Evolutionary conservation across 768 basidiomycete genomes (phyloP).

Genomic region (Tricholoma bakamatsutake): DNA sequence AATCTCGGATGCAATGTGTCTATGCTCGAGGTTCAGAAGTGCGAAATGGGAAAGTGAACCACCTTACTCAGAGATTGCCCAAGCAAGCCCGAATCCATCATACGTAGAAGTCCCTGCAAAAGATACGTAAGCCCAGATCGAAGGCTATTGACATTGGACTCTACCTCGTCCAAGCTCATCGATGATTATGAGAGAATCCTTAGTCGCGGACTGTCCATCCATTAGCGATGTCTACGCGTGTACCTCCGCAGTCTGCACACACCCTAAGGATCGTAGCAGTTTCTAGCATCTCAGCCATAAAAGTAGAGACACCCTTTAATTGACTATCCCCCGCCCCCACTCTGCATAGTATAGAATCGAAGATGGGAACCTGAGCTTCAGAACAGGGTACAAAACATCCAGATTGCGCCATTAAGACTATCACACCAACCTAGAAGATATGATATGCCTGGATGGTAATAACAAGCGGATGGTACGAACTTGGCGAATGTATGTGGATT

Average conservation of each 20-base stretch:
- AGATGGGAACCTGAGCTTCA: conserved; percentile 81
- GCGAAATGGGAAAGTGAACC: background rate
- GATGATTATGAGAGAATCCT: conserved; percentile 92
- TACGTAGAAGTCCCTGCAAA: conserved; percentile 84
- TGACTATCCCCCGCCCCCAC: conserved; percentile 98
- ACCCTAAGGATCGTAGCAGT: conserved; percentile 92
- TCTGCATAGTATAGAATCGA: conserved; percentile 92
- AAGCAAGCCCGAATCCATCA: conserved; percentile 96
- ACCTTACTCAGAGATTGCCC: conserved; percentile 95
- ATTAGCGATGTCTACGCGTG: background rate
- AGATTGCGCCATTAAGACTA: conserved; percentile 91
- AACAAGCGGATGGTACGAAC: conserved; percentile 25
- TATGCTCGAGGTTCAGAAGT: background rate
- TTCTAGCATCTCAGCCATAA: conserved; percentile 99
- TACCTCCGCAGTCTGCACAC: conserved; percentile 13
- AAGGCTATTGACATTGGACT: background rate
- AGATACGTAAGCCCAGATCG: background rate
- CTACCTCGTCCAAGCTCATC: conserved; percentile 92
- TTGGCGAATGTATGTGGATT: conserved; percentile 94
- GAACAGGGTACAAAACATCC: conserved; percentile 95
- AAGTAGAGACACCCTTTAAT: conserved; percentile 95
- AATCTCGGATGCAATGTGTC: conserved; percentile 90
- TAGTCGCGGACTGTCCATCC: conserved; percentile 68
- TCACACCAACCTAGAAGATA: conserved; percentile 70
- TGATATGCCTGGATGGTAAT: background rate